Evolutionary conservation across 495 filamentous ascomycete genomes (phyloP), one percentile per base, ranked within the genome.

Genomic region (Annulohypoxylon nitens): DNA sequence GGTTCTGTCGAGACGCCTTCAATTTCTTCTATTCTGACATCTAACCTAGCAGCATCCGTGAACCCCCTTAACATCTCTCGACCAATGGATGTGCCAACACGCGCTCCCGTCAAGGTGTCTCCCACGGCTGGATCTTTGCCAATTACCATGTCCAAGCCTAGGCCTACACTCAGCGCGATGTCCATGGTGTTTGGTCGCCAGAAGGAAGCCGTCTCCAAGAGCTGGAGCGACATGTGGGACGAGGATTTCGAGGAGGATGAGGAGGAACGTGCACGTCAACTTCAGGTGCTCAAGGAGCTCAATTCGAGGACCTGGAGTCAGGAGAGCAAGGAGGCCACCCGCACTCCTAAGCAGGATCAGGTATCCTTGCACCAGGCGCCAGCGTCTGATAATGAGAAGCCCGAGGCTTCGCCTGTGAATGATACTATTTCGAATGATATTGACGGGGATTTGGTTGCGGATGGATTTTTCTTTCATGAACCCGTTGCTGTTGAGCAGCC

Each of bases 161-260:
- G 88, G 64, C 88, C 90, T 3, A 88, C 89, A 30, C 43, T 76
- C 11, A 73, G 61, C 43, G 64, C 75, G 5, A 88, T 97, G 83
- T 89, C 93, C 3, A 86, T 90, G 70, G 88, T 95, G 20, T 95
- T 96, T 77, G 92, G 92, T 26, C 90, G 89, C 78, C 89, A 92
- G 78, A 87, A 87, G 70, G 88, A 91, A 3, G 82, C 88, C 18
- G 92, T 94, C 10, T 96, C 94, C 30, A 97, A 98, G 89, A 98
- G 94, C 86, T 98, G 94, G 94, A 96, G 93, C 74, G 94, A 98
- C 81, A 86, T 98, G 72, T 98, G 93, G 91, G 94, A 97, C 64
- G 94, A 97, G 80, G 94, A 97, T 61, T 87, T 86, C 30, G 90
- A 92, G 72, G 91, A 96, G 72, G 81, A 83, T 58, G 81, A 87